These are phyloP conservation scores for Chytridium lagenaria DNA, from an alignment of 371 early-diverging fungal genomes.

Conservation along the genomic window DNA sequence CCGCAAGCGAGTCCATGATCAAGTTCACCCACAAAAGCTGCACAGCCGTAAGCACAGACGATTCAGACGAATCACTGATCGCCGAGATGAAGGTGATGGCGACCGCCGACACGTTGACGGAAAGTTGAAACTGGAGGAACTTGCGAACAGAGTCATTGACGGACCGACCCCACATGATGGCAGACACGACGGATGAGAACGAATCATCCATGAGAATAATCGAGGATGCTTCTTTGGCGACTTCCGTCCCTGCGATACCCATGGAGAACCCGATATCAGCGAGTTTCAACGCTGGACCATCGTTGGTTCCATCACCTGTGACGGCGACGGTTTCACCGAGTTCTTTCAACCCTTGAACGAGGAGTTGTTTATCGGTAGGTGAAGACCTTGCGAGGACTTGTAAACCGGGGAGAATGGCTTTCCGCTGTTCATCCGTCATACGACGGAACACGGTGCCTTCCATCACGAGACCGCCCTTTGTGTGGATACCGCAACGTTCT, in stretches of 20 bases:
- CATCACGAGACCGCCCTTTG: conserved; percentile 72
- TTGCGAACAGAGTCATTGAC: conserved; percentile 91
- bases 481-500: conserved; percentile 82
- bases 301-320: conserved; percentile 97
- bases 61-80: conserved; percentile 34
- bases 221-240: conserved; percentile 92
- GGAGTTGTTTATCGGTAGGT: conserved; percentile 90
- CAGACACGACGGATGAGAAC: conserved; percentile 58
- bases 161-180: conserved; percentile 90
- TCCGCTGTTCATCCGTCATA: conserved; percentile 75
- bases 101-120: conserved; percentile 93
- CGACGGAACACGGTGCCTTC: conserved; percentile 85
- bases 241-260: conserved; percentile 96
- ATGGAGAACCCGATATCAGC: conserved; percentile 95
- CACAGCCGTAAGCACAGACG: conserved; percentile 77
- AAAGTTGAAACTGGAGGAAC: conserved; percentile 95
- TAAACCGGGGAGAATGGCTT: conserved; percentile 76
- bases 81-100: conserved; percentile 47
- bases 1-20: conserved; percentile 88
- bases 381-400: conserved; percentile 92
- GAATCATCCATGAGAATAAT: conserved; percentile 95
- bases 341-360: conserved; percentile 81
- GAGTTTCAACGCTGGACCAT: conserved; percentile 90
- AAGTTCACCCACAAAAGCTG: conserved; percentile 90
- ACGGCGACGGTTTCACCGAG: conserved; percentile 93